Percentiles rank a stretch among this genome's conserved stretches.
Evolutionary conservation across 2,329 filamentous ascomycete species (phyloP).

Genomic region (Aspergillus terreus): DNA sequence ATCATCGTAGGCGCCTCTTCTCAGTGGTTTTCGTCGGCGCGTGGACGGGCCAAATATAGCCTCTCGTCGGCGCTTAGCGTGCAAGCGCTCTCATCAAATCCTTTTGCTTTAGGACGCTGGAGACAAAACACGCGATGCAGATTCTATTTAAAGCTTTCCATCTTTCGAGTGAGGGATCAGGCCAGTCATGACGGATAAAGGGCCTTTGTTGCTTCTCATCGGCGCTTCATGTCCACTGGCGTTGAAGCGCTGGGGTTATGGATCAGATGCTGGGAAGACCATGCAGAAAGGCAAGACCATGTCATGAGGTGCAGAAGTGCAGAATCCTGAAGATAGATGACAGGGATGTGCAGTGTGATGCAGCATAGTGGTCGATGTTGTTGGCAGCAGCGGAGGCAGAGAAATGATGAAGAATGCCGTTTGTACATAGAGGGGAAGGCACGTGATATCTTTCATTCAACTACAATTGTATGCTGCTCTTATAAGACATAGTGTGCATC

Average conservation of each 20-base stretch:
- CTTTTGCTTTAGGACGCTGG: background rate
- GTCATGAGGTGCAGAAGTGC: too few species aligned
- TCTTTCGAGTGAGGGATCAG: background rate
- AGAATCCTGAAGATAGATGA: too few species aligned
- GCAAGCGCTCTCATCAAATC: conserved; percentile 22
- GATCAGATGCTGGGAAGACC: too few species aligned
- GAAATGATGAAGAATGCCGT: too few species aligned
- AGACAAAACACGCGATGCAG: conserved; percentile 6
- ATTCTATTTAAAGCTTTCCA: conserved; percentile 2
- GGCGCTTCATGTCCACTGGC: conserved; percentile 15
- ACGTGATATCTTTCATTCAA: too few species aligned
- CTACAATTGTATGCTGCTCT: too few species aligned
- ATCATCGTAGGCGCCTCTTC: conserved; percentile 11
- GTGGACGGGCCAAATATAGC: conserved; percentile 25
- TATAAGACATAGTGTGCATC: too few species aligned
- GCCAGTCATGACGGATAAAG: background rate
- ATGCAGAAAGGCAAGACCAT: too few species aligned
- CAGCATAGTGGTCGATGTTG: too few species aligned
- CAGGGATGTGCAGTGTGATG: too few species aligned
- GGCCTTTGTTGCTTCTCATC: background rate
- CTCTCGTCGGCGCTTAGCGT: conserved; percentile 25
- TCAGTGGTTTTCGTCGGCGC: conserved; percentile 17
- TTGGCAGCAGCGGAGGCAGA: too few species aligned
- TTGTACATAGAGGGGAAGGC: too few species aligned
- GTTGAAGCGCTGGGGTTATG: background rate